Evolutionary conservation across 2,329 filamentous ascomycete species (phyloP), one percentile per base, ranked within the genome.

Genomic region (Arthrobotrys sphaeroides): DNA sequence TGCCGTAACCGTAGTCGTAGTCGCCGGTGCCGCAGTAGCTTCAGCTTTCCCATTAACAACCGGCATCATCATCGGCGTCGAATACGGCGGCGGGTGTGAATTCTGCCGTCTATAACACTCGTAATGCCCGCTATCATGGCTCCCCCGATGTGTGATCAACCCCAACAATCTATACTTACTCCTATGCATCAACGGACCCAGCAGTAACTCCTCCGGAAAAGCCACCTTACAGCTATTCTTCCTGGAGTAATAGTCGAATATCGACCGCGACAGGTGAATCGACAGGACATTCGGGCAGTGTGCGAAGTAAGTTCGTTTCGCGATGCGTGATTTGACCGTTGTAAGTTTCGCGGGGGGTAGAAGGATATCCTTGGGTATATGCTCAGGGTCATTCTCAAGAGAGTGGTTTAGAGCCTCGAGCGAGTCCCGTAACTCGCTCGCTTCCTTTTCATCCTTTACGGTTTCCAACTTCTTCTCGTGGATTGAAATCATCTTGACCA

Each of bases 221-320:
- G 91, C 85, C 1, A 99, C 94, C 82, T 97, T 98, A 79, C 94
- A 94, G 73, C 91, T 90, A 81, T 99, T 99, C 83, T 99, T 99
- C 45, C 90, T 90, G 0, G 94, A 97, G 73, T 88, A 87, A 77
- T 88, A 89, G 78, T 95, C 93, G 83, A 93, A 99, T 78, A 98
- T 96, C 24, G 94, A 97, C 55, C 95, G 89, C 0, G 93, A 97
- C 18, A 99, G 87, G 81, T 99, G 95, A 72, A 99, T 89, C 18
- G 94, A 92, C 73, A 99, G 87, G 43, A 99, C 87, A 81, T 93
- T 95, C 49, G 95, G 95, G 80, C 97, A 98, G 22, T 86, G 84
- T 0, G 92, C 93, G 78, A 99, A 92, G 72, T 92, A 90, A 78
- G 93, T 94, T 81, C 96, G 91, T 78, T 93, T 91, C 67, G 92